Base-by-base conservation (phyloP, 1,284 basidiomycete genomes). In the Ganoderma sinense region DNA sequence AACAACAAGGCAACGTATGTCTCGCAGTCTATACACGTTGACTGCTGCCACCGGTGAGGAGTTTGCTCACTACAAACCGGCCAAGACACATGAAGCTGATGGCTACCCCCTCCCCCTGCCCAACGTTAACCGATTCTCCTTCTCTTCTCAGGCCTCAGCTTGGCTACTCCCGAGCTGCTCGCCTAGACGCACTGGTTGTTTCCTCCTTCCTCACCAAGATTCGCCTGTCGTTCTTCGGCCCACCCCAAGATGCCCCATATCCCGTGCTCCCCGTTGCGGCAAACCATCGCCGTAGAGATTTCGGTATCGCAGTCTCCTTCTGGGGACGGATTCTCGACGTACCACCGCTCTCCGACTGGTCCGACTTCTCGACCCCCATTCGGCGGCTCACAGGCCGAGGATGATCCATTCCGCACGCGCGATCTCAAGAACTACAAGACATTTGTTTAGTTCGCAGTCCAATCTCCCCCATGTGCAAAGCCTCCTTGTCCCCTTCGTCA, bases 401-500 rank as follows among this genome's bases (percentile, higher is more conserved):
- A 69, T 0, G 71, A 72, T 39, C 65, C 66, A 4, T 69, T 69
- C 23, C 36, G n/a, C n/a, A 40, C 41, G n/a, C 18, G 40, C 1
- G 66, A 43, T 1, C 4, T 11, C 3, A 14, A 62, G 13, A 26
- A 59, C 43, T 29, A 29, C 14, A 39, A 65, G 1, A 53, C 67
- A 13, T n/a, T 68, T 8, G 53, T 64, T 7, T 69, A 70, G 43
- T 64, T 72, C 5, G 64, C 69, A 1, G 65, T 66, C 48, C 63
- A 61, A 66, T 33, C 64, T 73, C 16, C 39, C 71, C 51, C 45
- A 64, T 29, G 69, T 70, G 2, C 73, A 75, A 33, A 59, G 65
- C 0, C 39, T 66, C 48, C 60, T 73, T 26, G 58, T 33, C 14
- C 58, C 59, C 2, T 71, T 70, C 62, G 58, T 66, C 29, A 31